Evolutionary conservation across 2,329 filamentous ascomycete species (phyloP).

Genomic region (Monosporascus sp.): DNA sequence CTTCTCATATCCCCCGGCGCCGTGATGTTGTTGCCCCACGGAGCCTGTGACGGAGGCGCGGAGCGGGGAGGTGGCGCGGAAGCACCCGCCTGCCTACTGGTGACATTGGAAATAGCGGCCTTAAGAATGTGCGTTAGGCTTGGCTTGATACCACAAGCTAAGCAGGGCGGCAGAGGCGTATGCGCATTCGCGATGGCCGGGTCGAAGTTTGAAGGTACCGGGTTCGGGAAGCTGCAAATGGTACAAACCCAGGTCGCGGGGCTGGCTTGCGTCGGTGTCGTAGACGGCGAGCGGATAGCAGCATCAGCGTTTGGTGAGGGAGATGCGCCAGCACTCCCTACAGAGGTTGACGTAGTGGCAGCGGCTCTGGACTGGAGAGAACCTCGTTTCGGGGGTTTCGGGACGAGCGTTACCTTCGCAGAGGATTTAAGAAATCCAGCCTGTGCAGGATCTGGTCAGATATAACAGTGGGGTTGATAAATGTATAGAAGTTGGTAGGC

Average conservation of each 20-base stretch:
- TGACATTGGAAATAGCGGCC: conserved; percentile 72
- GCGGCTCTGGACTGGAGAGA: conserved; percentile 51
- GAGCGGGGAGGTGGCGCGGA: conserved; percentile 4
- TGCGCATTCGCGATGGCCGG: conserved; percentile 72
- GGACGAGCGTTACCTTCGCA: conserved; percentile 81
- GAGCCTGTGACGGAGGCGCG: conserved; percentile 6
- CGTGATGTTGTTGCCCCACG: neutral
- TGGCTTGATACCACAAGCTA: conserved; percentile 92
- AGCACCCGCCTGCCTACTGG: conserved; percentile 35
- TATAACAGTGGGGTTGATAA: neutral
- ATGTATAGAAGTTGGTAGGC: neutral
- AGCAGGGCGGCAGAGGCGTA: conserved; percentile 77
- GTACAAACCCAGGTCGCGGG: conserved; percentile 89
- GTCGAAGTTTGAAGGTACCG: conserved; percentile 90
- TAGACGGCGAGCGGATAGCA: conserved; percentile 34
- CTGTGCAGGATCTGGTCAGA: conserved; percentile 34
- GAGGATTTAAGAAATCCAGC: conserved; percentile 94
- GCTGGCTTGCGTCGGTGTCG: conserved; percentile 43
- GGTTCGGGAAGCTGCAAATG: conserved; percentile 93
- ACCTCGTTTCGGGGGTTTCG: conserved; percentile 68
- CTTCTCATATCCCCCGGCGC: neutral
- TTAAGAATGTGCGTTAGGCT: conserved; percentile 77
- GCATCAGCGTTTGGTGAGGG: conserved; percentile 17
- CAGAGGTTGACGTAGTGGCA: conserved; percentile 38
- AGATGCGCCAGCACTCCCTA: conserved; percentile 38